Evolutionary conservation across 139 green algal species (phyloP), one percentile per base, ranked within the genome.

Genomic region (Mychonastes homosphaera): DNA sequence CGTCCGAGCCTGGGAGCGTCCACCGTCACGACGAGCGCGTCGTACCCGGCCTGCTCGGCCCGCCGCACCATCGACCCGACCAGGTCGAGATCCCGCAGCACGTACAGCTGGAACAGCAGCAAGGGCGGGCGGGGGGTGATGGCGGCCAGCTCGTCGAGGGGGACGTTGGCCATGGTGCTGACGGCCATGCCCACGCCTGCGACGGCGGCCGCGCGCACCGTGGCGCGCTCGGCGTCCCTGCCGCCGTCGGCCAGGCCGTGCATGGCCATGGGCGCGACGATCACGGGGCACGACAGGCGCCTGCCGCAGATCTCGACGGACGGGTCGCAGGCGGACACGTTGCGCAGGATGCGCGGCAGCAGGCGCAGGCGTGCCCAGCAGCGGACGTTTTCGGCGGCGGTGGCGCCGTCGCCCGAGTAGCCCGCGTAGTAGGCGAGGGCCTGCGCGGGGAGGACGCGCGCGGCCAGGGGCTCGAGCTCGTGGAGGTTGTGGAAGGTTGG

Each of bases 21-120:
- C 33, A 96, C 88, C 1, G 88, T 96, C 13, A 95, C 66, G 21
- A 93, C 69, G 10, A 96, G 49, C 8, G 78, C 84, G n/a, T 65
- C 76, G 72, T 82, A 95, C 0, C 88, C 84, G 10, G 73, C 55
- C 7, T 30, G 50, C 56, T 84, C 73, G 4, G 84, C 88, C 49
- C 76, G 55, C 3, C 56, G 52, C 49, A 93, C 78, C 60, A 91
- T 83, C 2, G 49, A 18, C 19, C 50, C 38, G 0, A 79, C 80
- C 2, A 89, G 72, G 1, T 79, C 63, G 9, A 84, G 64, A 56
- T 87, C 62, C 36, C 45, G 69, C 53, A 82, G 72, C 36, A 84
- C 76, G 45, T 89, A 89, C 8, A 88, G 71, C 76, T 94, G 87
- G 60, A 91, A 94, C 48, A 81, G 75, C 4, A 78, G 39, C 46